A percentile compares a stretch with the other conserved stretches of the same genome.
Evolutionary conservation across 805 yeast species (phyloP).

Genomic region (Yamadazyma nakazawae): DNA sequence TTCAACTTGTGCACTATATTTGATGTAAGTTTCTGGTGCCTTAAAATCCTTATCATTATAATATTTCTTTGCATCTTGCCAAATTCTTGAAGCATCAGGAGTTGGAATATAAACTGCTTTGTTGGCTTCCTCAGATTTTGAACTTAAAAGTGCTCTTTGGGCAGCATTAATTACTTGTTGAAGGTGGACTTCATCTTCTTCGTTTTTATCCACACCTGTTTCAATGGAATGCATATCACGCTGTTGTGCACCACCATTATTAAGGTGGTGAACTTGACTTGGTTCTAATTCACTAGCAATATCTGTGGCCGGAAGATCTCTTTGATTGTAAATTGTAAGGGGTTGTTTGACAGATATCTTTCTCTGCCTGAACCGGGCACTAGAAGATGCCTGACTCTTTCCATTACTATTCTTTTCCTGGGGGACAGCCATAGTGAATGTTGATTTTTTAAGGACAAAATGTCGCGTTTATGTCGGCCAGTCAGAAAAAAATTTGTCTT

Average conservation of each 20-base stretch:
- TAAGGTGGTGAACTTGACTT: slow-evolving; percentile 40
- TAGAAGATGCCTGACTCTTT: slow-evolving; percentile 33
- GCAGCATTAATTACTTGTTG: slow-evolving; percentile 87
- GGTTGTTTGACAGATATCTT: slow-evolving; percentile 91
- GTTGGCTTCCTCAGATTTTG: slow-evolving; percentile 26
- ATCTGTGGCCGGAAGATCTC: slow-evolving; percentile 78
- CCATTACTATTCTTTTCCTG: slow-evolving; percentile 29
- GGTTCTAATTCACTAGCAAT: slow-evolving; percentile 38
- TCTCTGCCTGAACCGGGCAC: slow-evolving; percentile 86
- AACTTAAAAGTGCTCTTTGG: slow-evolving; percentile 52
- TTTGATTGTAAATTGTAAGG: slow-evolving; percentile 69
- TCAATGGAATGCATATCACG: slow-evolving; percentile 87
- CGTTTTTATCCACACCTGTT: slow-evolving; percentile 97
- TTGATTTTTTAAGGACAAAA: not conserved
- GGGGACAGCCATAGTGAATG: slow-evolving; percentile 34
- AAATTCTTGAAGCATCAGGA: slow-evolving; percentile 84
- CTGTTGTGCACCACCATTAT: slow-evolving; percentile 62
- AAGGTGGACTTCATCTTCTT: slow-evolving; percentile 94
- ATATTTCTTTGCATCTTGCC: slow-evolving; percentile 74
- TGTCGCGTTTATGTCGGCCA: not conserved
- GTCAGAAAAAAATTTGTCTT: not conserved
- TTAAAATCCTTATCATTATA: slow-evolving; percentile 59
- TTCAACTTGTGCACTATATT: slow-evolving; percentile 93
- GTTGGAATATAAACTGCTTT: slow-evolving; percentile 82
- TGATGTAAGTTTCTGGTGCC: slow-evolving; percentile 77